Conservation (phyloP, 1,284 basidiomycete genomes). For the Fomitopsis schrenkii region DNA sequence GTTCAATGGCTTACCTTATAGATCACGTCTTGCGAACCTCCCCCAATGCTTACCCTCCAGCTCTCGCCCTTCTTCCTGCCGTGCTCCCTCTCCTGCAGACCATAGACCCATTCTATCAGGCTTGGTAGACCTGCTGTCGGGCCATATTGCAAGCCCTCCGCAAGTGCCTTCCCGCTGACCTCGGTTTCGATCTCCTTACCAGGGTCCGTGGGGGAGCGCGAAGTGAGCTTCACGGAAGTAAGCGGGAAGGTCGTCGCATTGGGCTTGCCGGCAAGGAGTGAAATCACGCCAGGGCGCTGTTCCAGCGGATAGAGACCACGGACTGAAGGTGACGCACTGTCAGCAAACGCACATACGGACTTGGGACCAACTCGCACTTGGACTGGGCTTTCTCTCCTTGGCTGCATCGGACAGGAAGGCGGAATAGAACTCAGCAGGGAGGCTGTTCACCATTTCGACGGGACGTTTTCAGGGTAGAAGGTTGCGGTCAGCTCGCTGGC, state of each 20-base stretch:
- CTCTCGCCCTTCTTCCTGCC: slow-evolving; percentile 49
- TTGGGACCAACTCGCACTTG: slow-evolving; percentile 40
- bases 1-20: slow-evolving; percentile 61
- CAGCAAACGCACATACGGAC: neutral
- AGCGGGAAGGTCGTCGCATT: slow-evolving; percentile 92
- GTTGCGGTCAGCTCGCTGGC: no score
- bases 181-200: slow-evolving; percentile 42
- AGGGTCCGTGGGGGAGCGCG: slow-evolving; percentile 42
- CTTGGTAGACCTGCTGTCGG: slow-evolving; percentile 68
- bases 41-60: slow-evolving; percentile 78
- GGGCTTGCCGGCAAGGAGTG: slow-evolving; percentile 85
- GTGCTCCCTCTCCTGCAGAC: slow-evolving; percentile 66
- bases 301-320: slow-evolving; percentile 74
- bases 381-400: slow-evolving; percentile 53
- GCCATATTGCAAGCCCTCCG: slow-evolving; percentile 73
- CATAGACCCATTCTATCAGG: slow-evolving; percentile 63
- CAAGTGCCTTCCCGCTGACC: slow-evolving; percentile 55
- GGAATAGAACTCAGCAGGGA: slow-evolving; percentile 49
- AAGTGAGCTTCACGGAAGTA: slow-evolving; percentile 61
- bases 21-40: slow-evolving; percentile 86
- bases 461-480: no score
- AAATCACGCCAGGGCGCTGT: slow-evolving; percentile 74
- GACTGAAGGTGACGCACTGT: slow-evolving; percentile 18
- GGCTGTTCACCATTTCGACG: slow-evolving; percentile 26
- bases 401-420: slow-evolving; percentile 56